Evolutionary conservation across 2,329 filamentous ascomycete genomes (phyloP).

Genomic region (Emmonsiellopsis sp.): DNA sequence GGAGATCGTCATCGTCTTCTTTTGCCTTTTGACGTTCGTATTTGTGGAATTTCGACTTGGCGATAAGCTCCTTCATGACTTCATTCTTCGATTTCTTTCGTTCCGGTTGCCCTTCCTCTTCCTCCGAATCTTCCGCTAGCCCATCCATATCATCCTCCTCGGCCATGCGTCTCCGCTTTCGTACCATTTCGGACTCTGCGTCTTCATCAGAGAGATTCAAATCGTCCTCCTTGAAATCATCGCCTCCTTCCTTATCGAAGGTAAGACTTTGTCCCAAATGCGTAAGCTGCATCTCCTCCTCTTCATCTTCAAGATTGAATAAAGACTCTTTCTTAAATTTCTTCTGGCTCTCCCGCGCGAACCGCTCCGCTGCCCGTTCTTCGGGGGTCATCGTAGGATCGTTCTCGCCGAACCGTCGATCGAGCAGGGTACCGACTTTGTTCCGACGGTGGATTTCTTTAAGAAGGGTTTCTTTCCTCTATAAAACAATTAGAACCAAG

Average conservation of each 20-base stretch:
- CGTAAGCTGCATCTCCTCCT: constrained; percentile 61
- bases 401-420: constrained; percentile 91
- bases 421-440: constrained; percentile 84
- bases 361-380: constrained; percentile 83
- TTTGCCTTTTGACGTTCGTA: constrained; percentile 87
- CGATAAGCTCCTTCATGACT: constrained; percentile 95
- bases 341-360: constrained; percentile 75
- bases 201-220: constrained; percentile 50
- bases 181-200: constrained; percentile 46
- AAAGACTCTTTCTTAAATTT: constrained; percentile 66
- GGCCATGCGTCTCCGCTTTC: constrained; percentile 41
- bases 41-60: constrained; percentile 93
- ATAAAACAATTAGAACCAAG: constrained; percentile 4
- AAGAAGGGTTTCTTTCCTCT: constrained; percentile 74
- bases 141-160: constrained; percentile 32
- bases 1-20: constrained; percentile 83
- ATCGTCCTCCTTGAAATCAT: constrained; percentile 75
- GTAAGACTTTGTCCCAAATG: constrained; percentile 70
- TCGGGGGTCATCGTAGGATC: constrained; percentile 90
- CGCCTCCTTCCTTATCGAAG: constrained; percentile 46
- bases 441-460: constrained; percentile 81
- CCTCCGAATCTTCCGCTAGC: constrained; percentile 24
- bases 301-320: constrained; percentile 85
- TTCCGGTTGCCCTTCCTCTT: constrained; percentile 56
- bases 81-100: constrained; percentile 92